A percentile compares a stretch with the other conserved stretches of the same genome.
phyloP scores from a whole-genome alignment of 164 flowering plant species.

The Vitis labrusca region DNA sequence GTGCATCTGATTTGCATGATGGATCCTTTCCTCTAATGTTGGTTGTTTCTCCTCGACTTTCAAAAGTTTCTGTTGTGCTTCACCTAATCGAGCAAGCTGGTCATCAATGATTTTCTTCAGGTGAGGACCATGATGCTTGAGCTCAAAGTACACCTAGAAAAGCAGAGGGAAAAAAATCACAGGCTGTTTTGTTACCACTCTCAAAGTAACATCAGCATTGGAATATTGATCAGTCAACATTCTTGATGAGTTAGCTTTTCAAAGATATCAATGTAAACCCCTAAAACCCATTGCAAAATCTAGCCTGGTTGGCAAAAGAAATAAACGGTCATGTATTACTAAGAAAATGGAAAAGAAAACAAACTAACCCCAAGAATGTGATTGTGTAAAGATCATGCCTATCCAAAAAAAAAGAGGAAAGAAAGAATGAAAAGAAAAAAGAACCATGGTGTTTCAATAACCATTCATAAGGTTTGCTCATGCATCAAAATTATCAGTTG shows the following conservation, averaged over 20 bases:
- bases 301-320: not conserved
- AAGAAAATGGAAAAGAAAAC: too few relatives aligned
- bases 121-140: conserved; percentile 73
- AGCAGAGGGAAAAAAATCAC: not conserved
- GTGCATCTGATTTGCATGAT: conserved; percentile 45
- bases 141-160: conserved; percentile 80
- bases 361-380: too few relatives aligned
- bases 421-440: too few relatives aligned
- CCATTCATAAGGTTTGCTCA: too few relatives aligned
- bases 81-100: conserved; percentile 58
- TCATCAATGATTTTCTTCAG: conserved; percentile 69
- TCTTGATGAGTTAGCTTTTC: not conserved
- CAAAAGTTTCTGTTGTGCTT: conserved; percentile 50
- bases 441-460: too few relatives aligned
- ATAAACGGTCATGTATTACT: too few relatives aligned
- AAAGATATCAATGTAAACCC: not conserved
- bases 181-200: not conserved
- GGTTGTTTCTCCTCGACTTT: conserved; percentile 70
- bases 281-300: not conserved
- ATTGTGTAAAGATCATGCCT: too few relatives aligned
- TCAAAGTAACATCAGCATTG: not conserved
- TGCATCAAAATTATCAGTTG: too few relatives aligned
- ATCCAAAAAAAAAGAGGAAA: too few relatives aligned
- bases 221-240: too few relatives aligned
- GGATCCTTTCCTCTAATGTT: conserved; percentile 52